A percentile compares a stretch with the other conserved stretches of the same genome.
These are phyloP conservation scores for Oenanthe sinensis DNA, from an alignment of 129 eudicot genomes.

Conservation along the genomic window DNA sequence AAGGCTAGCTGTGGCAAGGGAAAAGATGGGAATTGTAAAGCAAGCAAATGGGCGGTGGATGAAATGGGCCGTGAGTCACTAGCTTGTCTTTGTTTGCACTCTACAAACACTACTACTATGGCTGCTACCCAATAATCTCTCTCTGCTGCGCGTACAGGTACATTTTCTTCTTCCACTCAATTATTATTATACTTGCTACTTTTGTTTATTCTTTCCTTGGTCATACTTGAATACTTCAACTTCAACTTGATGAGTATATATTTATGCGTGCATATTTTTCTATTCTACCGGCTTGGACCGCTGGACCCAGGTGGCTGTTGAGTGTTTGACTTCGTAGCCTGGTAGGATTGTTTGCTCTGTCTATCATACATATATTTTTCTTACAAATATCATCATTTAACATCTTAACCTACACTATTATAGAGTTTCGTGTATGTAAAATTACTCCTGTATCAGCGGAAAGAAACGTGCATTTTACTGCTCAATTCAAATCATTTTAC, in stretches of 20 bases:
- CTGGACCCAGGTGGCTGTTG: neutral
- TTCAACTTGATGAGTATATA: too few species aligned
- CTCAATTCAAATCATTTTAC: too few species aligned
- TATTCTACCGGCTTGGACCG: neutral
- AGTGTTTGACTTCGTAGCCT: neutral
- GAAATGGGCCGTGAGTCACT: neutral
- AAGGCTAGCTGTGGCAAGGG: neutral
- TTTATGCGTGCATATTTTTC: neutral
- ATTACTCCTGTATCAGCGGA: too few species aligned
- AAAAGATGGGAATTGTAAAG: neutral
- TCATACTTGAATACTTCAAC: neutral
- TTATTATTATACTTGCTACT: neutral
- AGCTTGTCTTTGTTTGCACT: slow-evolving; percentile 5
- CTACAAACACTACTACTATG: neutral
- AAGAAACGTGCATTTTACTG: too few species aligned
- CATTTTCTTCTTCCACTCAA: neutral
- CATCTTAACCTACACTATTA: too few species aligned
- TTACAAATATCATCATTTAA: too few species aligned
- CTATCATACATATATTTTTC: neutral
- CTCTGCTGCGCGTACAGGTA: neutral
- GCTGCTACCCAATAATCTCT: neutral
- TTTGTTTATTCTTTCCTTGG: neutral
- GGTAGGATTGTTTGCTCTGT: neutral
- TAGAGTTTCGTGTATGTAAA: too few species aligned
- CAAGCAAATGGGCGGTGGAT: slow-evolving; percentile 3